phyloP scores from a whole-genome alignment of 148 eudicot species.

The Rhododendron molle region DNA sequence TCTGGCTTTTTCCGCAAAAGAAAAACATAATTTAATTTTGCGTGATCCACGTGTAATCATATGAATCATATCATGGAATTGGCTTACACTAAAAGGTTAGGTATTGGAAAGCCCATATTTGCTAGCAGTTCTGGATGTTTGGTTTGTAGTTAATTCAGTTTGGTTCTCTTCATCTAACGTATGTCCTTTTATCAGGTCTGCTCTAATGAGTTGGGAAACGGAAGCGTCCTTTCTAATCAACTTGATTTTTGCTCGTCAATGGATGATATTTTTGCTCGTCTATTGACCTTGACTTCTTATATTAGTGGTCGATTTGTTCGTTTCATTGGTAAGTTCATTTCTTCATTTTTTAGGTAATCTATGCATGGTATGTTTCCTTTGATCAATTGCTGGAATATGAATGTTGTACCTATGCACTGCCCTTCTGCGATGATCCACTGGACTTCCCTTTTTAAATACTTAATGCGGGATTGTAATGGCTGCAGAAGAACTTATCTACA shows the following conservation, averaged over 20 bases:
- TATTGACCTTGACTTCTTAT: constrained; percentile 56
- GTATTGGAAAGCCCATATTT: not conserved
- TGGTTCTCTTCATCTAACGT: constrained; percentile 14
- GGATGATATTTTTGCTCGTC: constrained; percentile 63
- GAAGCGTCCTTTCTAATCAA: constrained; percentile 16
- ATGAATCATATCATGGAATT: not conserved
- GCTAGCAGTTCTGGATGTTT: not conserved
- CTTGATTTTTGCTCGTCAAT: constrained; percentile 30
- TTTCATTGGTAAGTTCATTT: constrained; percentile 53
- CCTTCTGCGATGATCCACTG: not conserved
- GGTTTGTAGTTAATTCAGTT: not conserved
- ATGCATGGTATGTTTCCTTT: not conserved
- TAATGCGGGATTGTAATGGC: not conserved
- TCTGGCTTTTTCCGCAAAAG: not conserved
- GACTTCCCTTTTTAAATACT: not conserved
- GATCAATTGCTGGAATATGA: not conserved
- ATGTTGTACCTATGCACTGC: not conserved
- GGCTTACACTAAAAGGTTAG: not conserved
- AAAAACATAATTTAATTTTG: not conserved
- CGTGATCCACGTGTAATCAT: not conserved
- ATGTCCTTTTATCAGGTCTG: constrained; percentile 14
- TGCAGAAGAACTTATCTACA: constrained; percentile 50
- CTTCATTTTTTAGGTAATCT: not conserved
- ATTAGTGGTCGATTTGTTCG: constrained; percentile 44
- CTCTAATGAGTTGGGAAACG: constrained; percentile 16